Conservation (phyloP, 2,329 filamentous ascomycete genomes). For the Ceratocystiopsis minuta region DNA sequence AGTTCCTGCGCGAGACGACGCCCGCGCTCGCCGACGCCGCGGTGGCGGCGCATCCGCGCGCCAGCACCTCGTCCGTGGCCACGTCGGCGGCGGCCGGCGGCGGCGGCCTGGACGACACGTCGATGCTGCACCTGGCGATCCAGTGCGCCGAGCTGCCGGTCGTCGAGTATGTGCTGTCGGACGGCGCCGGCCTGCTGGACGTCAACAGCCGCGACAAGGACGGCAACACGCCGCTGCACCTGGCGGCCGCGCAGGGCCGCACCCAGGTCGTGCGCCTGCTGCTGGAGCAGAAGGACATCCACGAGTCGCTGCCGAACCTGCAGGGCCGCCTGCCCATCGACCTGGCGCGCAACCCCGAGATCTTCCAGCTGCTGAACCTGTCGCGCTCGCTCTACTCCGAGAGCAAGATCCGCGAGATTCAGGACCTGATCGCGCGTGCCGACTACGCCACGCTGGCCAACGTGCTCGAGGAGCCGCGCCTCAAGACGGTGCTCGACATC, state of each 20-base stretch:
- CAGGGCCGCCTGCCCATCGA: constrained; percentile 76
- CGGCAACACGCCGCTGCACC: constrained; percentile 81
- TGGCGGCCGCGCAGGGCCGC: constrained; percentile 71
- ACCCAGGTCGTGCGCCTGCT: constrained; percentile 65
- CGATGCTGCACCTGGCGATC: constrained; percentile 79
- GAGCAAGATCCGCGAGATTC: constrained; percentile 65
- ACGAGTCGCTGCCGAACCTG: constrained; percentile 73
- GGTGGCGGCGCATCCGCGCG: constrained; percentile 30
- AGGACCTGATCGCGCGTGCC: constrained; percentile 52
- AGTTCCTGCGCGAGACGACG: constrained; percentile 48
- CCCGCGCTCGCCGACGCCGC: too few relatives aligned
- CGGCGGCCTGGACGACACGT: constrained; percentile 56
- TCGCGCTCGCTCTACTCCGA: constrained; percentile 82
- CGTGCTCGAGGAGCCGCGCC: constrained; percentile 65
- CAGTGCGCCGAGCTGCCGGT: constrained; percentile 89
- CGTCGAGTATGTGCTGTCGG: constrained; percentile 82
- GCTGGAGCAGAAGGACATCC: constrained; percentile 66
- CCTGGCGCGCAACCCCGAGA: constrained; percentile 77
- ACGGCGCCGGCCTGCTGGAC: constrained; percentile 50
- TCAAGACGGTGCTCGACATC: constrained; percentile 77
- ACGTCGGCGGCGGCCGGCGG: constrained; percentile 17
- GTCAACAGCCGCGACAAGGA: constrained; percentile 84
- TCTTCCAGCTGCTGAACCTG: constrained; percentile 87
- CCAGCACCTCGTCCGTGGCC: constrained; percentile 37
- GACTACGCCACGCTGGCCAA: constrained; percentile 66